Evolutionary conservation across 805 yeast species (phyloP), one percentile per base, ranked within the genome.

Genomic region (Hanseniaspora hatyaiensis): DNA sequence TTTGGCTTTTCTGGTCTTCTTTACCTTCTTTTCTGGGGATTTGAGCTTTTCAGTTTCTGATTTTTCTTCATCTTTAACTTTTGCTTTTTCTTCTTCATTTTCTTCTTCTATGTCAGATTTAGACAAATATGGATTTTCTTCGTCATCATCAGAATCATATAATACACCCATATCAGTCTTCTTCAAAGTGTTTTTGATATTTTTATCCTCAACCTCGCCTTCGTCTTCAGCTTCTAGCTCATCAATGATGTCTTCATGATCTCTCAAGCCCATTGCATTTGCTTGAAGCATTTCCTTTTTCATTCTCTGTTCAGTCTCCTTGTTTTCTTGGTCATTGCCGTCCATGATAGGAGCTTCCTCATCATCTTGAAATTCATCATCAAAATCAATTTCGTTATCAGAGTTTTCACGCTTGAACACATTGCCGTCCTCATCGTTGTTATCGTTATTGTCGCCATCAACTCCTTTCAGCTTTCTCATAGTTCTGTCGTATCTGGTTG

Each of bases 341-440:
- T 89, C 97, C 71, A 89, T 77, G 51, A 92, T 83, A 24, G 98
- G 98, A 1, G 97, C 97, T 62, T 89, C 98, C 66, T 92, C 98
- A 62, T 92, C 98, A 63, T 92, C 98, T 23, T 92, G 96, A 65
- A 92, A 92, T 62, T 88, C 96, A 62, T 92, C 97, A 55, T 92
- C 96, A 58, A 72, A 89, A 65, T 89, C 98, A 57, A 92, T 67
- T 59, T 87, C 96, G 54, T 88, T 96, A 53, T 83, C 86, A 50
- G 86, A 95, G 9, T 86, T 80, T 54, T 78, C 85, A 52, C 77
- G 74, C 50, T 64, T 64, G 50, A 70, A 69, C 38, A 64, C 65
- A 23, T 54, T 65, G 34, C 66, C 72, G 32, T 57, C 69, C 16
- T 47, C 51, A 12, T 41, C 51, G 15, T 30, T 39, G 8, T 22